Conservation (phyloP, 2,329 filamentous ascomycete species). For the Ustulina deusta region DNA sequence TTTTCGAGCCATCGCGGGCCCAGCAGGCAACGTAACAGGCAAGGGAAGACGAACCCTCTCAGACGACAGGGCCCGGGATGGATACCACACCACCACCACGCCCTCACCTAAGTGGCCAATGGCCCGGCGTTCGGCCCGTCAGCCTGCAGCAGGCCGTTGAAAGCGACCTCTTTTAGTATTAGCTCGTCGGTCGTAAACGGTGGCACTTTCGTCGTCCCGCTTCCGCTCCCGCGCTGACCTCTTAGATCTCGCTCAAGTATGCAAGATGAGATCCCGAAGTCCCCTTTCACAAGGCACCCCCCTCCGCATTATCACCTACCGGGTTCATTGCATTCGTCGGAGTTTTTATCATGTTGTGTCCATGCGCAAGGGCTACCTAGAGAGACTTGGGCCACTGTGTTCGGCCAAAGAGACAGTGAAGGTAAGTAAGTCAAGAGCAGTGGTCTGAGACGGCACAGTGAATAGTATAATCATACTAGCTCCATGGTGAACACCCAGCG, state of each 20-base stretch:
- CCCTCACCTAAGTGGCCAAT: conserved; percentile 14
- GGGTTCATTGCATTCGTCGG: conserved; percentile 9
- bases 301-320: conserved; percentile 13
- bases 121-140: conserved; percentile 33
- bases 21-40: conserved; percentile 9
- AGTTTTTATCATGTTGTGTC: conserved; percentile 17
- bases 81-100: conserved; percentile 19
- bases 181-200: conserved; percentile 13
- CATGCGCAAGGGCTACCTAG: conserved; percentile 15
- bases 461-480: not conserved
- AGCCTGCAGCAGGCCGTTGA: conserved; percentile 35
- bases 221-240: conserved; percentile 27
- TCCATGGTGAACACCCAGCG: not conserved
- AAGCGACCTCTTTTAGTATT: conserved; percentile 12
- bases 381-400: not conserved
- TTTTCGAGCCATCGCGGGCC: conserved; percentile 15
- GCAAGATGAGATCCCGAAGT: conserved; percentile 41
- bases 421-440: not conserved
- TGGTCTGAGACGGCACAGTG: not conserved
- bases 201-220: conserved; percentile 17
- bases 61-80: conserved; percentile 3
- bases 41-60: conserved; percentile 21
- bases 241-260: conserved; percentile 36
- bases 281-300: conserved; percentile 29
- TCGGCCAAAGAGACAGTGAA: not conserved